Evolutionary conservation across 805 yeast genomes (phyloP).

Genomic region (Candida piceae): DNA sequence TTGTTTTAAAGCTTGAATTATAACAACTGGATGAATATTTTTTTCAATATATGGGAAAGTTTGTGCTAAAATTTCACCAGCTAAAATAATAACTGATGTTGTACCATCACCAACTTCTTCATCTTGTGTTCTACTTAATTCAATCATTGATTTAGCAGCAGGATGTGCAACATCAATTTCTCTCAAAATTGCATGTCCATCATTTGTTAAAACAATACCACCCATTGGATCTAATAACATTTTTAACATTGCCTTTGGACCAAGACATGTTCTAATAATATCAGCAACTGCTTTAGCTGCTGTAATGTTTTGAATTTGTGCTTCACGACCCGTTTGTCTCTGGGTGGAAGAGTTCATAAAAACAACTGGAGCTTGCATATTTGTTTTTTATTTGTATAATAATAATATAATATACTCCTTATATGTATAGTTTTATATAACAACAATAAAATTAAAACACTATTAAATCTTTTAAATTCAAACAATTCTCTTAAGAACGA

Average conservation of each 20-base stretch:
- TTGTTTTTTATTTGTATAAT: neutral
- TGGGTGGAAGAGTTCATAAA: conserved; percentile 84
- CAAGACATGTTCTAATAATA: conserved; percentile 94
- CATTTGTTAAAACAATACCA: conserved; percentile 94
- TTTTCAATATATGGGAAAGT: conserved; percentile 91
- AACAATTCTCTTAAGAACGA: too few relatives aligned
- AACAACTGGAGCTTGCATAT: conserved; percentile 84
- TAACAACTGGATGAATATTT: conserved; percentile 94
- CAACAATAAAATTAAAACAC: too few relatives aligned
- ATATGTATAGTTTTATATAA: conserved; percentile 3
- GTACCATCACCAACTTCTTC: conserved; percentile 95
- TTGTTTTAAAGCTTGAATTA: conserved; percentile 87
- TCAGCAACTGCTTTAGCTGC: conserved; percentile 99
- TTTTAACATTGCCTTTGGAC: conserved; percentile 98
- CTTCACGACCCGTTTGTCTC: conserved; percentile 94
- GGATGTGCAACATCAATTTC: conserved; percentile 98
- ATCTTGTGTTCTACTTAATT: conserved; percentile 93
- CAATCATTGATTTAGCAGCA: conserved; percentile 98
- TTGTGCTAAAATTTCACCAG: conserved; percentile 95
- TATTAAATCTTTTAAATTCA: too few relatives aligned
- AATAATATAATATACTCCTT: conserved; percentile 2
- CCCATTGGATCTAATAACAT: conserved; percentile 97
- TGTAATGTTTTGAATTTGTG: conserved; percentile 93
- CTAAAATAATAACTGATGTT: conserved; percentile 92
- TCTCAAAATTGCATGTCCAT: conserved; percentile 96